Conservation (phyloP, 202 grass and related monocot genomes). For the Digitaria exilis region DNA sequence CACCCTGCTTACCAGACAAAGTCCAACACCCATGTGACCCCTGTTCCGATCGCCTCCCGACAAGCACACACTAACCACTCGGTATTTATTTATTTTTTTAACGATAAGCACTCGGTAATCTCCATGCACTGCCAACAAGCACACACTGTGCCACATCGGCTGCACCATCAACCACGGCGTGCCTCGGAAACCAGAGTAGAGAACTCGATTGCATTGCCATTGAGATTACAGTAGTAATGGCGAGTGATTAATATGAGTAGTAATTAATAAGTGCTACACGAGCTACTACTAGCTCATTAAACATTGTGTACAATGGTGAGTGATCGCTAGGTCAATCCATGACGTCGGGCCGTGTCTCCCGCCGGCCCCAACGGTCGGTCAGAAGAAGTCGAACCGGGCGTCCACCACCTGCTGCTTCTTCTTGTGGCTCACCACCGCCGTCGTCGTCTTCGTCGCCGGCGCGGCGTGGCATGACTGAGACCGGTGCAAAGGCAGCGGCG, state of each 20-base stretch:
- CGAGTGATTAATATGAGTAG: too few relatives aligned
- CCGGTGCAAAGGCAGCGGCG: slow-evolving; percentile 20
- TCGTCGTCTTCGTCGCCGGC: background rate
- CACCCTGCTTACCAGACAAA: background rate
- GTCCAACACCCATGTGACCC: slow-evolving; percentile 36
- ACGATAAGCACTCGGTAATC: too few relatives aligned
- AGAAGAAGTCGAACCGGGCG: slow-evolving; percentile 56
- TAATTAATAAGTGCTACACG: too few relatives aligned
- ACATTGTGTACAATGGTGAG: slow-evolving; percentile 2
- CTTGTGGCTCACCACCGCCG: background rate
- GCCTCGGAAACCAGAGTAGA: background rate
- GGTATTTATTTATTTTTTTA: too few relatives aligned
- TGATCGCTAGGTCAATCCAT: background rate
- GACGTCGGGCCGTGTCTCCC: background rate
- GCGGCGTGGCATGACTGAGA: slow-evolving; percentile 52
- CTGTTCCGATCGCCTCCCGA: background rate
- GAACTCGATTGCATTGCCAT: too few relatives aligned
- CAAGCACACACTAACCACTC: background rate
- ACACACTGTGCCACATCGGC: background rate
- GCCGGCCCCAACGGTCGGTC: slow-evolving; percentile 14
- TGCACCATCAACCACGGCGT: background rate
- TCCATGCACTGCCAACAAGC: too few relatives aligned
- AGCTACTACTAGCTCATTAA: background rate
- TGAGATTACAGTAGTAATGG: too few relatives aligned
- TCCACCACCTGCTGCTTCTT: background rate